A percentile compares a stretch with the other conserved stretches of the same genome.
Evolutionary conservation across 2,329 filamentous ascomycete genomes (phyloP).

Genomic region (Tolypocladium paradoxum): DNA sequence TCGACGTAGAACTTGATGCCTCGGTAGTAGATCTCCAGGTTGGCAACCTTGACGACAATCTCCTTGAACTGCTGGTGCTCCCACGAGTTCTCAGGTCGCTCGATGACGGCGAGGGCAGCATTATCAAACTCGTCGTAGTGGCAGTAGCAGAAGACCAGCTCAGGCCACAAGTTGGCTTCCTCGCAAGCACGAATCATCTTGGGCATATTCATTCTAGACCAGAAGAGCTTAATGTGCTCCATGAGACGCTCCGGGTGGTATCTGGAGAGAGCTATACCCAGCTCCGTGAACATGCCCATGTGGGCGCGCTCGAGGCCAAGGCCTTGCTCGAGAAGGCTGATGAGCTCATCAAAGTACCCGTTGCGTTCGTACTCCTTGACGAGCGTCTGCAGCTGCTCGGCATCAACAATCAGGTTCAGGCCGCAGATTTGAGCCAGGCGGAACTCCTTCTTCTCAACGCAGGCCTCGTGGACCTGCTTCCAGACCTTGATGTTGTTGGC

Average conservation of each 20-base stretch:
- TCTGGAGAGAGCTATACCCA: slow-evolving; percentile 85
- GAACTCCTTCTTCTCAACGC: slow-evolving; percentile 97
- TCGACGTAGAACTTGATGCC: slow-evolving; percentile 95
- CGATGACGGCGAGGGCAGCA: slow-evolving; percentile 93
- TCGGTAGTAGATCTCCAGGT: slow-evolving; percentile 98
- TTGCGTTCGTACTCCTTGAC: slow-evolving; percentile 96
- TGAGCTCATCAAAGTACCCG: slow-evolving; percentile 97
- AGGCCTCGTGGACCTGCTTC: slow-evolving; percentile 96
- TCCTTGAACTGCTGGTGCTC: slow-evolving; percentile 99
- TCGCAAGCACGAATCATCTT: slow-evolving; percentile 93
- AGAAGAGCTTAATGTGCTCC: slow-evolving; percentile 98
- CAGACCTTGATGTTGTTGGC: slow-evolving; percentile 99
- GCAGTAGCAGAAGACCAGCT: slow-evolving; percentile 94
- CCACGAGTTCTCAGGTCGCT: slow-evolving; percentile 94
- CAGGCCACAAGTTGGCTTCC: slow-evolving; percentile 92
- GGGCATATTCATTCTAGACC: slow-evolving; percentile 93
- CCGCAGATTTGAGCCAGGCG: slow-evolving; percentile 97
- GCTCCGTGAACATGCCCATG: slow-evolving; percentile 93
- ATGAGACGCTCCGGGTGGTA: slow-evolving; percentile 94
- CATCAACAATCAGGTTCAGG: slow-evolving; percentile 94
- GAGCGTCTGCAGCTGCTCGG: slow-evolving; percentile 84
- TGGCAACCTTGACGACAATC: slow-evolving; percentile 93
- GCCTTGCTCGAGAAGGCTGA: slow-evolving; percentile 85
- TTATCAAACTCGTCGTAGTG: slow-evolving; percentile 99
- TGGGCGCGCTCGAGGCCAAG: slow-evolving; percentile 85